Conservation (phyloP, 805 yeast species). For the Candida manassasensis region DNA sequence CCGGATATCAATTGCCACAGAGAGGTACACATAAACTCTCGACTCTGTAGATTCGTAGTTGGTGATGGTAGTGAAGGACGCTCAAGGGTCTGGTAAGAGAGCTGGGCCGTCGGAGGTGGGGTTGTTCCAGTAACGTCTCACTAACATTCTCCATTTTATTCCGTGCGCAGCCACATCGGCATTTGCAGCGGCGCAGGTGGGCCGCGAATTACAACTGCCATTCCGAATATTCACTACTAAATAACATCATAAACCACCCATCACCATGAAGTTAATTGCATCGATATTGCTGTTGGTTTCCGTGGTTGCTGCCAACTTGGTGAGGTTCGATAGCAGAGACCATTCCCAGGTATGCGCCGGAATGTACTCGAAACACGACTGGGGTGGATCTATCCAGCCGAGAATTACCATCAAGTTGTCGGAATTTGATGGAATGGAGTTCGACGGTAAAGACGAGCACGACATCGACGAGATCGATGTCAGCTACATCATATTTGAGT, state of each 20-base stretch:
- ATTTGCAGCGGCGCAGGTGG: too few relatives aligned
- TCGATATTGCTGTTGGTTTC: constrained; percentile 1
- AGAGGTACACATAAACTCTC: too few relatives aligned
- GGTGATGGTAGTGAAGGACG: too few relatives aligned
- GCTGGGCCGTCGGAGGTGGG: too few relatives aligned
- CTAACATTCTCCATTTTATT: too few relatives aligned
- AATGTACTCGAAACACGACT: constrained; percentile 78
- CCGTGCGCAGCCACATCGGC: too few relatives aligned
- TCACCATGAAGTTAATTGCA: not conserved
- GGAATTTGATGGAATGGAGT: constrained; percentile 24
- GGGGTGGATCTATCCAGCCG: constrained; percentile 70
- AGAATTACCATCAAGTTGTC: constrained; percentile 29
- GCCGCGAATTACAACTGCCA: not conserved
- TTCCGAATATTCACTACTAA: too few relatives aligned
- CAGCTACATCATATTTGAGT: constrained; percentile 77
- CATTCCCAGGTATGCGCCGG: constrained; percentile 79
- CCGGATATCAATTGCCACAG: too few relatives aligned
- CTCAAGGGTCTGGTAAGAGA: too few relatives aligned
- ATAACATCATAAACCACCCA: too few relatives aligned
- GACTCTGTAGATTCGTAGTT: too few relatives aligned
- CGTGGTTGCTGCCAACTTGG: constrained; percentile 37
- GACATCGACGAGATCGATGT: constrained; percentile 39
- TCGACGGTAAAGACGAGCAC: constrained; percentile 21
- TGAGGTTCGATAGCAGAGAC: constrained; percentile 39
- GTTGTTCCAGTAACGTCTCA: too few relatives aligned